A percentile compares a stretch with the other conserved stretches of the same genome.
phyloP scores from a whole-genome alignment of 2,329 filamentous ascomycete species.

The Neofusicoccum umdonicola region DNA sequence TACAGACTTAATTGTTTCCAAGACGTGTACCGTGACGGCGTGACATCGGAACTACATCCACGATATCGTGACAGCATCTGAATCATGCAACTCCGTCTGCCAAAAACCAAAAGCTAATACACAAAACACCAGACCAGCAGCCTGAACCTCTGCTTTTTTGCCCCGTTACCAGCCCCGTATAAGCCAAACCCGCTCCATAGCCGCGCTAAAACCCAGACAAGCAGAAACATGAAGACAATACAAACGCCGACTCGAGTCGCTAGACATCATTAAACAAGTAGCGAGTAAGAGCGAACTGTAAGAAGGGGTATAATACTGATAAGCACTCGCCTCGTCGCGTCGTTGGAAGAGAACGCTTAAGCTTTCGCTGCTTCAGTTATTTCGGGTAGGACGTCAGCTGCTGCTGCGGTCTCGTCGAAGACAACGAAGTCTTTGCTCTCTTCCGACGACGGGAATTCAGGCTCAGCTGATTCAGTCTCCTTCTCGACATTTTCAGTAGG shows the following conservation, averaged over 20 bases:
- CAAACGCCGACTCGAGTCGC: background rate
- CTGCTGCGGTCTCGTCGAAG: conserved; percentile 6
- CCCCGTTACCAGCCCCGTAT: background rate
- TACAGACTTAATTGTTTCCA: background rate
- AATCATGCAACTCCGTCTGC: background rate
- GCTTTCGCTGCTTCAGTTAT: background rate
- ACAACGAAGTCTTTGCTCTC: conserved; percentile 1
- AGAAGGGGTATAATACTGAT: conserved; percentile 17
- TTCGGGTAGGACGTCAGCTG: background rate
- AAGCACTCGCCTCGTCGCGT: conserved; percentile 9
- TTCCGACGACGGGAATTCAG: background rate
- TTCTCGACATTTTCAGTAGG: background rate
- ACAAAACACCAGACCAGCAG: conserved; percentile 7
- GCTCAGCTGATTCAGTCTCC: background rate
- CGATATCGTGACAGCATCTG: background rate
- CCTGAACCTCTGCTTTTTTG: conserved; percentile 5
- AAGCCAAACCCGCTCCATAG: background rate
- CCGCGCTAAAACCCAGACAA: background rate
- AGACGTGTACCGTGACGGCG: background rate
- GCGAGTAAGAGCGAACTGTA: background rate
- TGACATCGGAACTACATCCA: background rate
- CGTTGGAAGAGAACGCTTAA: background rate
- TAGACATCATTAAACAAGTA: background rate
- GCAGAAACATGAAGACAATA: background rate
- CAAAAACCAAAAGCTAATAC: background rate